phyloP scores from a whole-genome alignment of 2,329 filamentous ascomycete species.

The Colletotrichum godetiae region DNA sequence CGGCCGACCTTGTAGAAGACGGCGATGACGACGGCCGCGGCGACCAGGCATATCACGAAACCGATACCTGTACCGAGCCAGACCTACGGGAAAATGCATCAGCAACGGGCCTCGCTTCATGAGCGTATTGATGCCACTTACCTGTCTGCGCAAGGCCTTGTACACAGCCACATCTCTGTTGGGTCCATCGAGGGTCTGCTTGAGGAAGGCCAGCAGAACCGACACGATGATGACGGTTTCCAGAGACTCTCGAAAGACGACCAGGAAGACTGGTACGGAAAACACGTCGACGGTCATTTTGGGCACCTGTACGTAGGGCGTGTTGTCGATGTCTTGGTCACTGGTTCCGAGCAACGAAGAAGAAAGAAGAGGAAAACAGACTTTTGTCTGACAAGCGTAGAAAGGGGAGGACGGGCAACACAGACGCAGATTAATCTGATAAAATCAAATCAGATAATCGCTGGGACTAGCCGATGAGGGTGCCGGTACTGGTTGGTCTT shows the following conservation, averaged over 20 bases:
- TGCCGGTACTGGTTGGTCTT: neutral
- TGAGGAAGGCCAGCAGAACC: slow-evolving; percentile 86
- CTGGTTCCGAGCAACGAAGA: neutral
- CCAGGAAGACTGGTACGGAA: slow-evolving; percentile 86
- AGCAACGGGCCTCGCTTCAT: neutral
- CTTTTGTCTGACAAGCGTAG: neutral
- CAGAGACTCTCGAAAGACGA: slow-evolving; percentile 87
- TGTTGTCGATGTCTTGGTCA: neutral
- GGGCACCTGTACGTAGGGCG: slow-evolving; percentile 27
- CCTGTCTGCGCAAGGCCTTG: slow-evolving; percentile 75
- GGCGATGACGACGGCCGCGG: slow-evolving; percentile 75
- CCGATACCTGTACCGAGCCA: slow-evolving; percentile 71
- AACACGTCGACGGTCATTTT: slow-evolving; percentile 76
- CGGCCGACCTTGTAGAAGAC: slow-evolving; percentile 75
- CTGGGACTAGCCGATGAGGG: slow-evolving; percentile 6
- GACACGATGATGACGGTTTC: slow-evolving; percentile 89
- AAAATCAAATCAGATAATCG: slow-evolving; percentile 24
- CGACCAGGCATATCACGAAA: slow-evolving; percentile 68
- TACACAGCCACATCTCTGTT: slow-evolving; percentile 70
- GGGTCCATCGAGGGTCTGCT: slow-evolving; percentile 78
- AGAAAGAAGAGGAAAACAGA: neutral
- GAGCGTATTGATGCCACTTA: slow-evolving; percentile 38
- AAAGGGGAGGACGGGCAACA: neutral
- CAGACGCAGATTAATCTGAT: slow-evolving; percentile 18
- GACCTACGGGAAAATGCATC: slow-evolving; percentile 52